Evolutionary conservation across 2,329 filamentous ascomycete species (phyloP), one percentile per base, ranked within the genome.

Genomic region (Pestalotiopsis sp.): DNA sequence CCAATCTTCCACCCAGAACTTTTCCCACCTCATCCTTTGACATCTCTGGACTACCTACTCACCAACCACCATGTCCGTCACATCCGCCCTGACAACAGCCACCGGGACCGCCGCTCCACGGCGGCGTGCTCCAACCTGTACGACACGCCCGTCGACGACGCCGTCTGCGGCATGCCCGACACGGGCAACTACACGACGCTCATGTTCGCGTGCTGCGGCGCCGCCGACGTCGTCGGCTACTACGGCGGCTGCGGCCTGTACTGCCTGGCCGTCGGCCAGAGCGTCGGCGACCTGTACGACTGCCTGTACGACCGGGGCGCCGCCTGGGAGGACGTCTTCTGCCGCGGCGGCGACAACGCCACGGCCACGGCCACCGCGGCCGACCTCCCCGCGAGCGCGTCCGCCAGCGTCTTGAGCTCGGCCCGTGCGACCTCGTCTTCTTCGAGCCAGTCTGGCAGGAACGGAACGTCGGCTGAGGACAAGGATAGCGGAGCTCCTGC

Each of bases 241-340:
- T 78, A 82, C 73, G 72, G 81, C 74, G 76, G 80, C 73, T 87
- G 85, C 78, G 83, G 82, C 13, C 73, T 86, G 69, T 87, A 86
- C 83, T 87, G 85, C 72, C 81, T 83, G n/a, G 83, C 82, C 0
- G 74, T 77, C 52, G 81, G 74, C 52, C 82, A 84, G 70, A 76
- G 72, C 25, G 73, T 82, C 65, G 67, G 70, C 9, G 72, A 78
- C 3, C 73, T 85, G 36, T 73, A 74, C 7, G 41, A 74, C 4
- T 87, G 85, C 71, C 75, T 87, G 14, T 77, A 72, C 64, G 71
- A 76, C 41, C 73, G 82, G 62, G 83, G 82, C 39, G 80, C 80
- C 27, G 71, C 74, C 23, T 73, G 77, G 64, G 70, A 71, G 9
- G 72, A 80, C 9, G 79, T 86, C 70, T 87, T 85, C 73, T 87